Base-by-base conservation (phyloP, 768 basidiomycete species). In the Melanogaster broomeanus region DNA sequence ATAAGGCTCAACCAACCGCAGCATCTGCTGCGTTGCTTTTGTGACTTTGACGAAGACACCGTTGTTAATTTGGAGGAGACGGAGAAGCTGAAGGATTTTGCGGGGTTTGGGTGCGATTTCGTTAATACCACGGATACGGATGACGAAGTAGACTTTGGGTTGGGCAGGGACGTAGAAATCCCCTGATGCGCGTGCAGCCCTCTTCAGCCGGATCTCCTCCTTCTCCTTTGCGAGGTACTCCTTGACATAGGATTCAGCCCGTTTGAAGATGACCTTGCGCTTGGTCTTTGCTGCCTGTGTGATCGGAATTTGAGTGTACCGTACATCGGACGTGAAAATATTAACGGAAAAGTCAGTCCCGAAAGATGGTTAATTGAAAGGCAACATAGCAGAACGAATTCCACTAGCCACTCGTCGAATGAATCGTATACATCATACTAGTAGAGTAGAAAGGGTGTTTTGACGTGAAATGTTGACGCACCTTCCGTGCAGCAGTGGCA, bases 81-180 rank as follows among this genome's bases (percentile, higher is more conserved):
- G 94, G 70, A 99, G 90, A 58, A 99, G 87, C 71, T 99, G 97
- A 64, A 99, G 76, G 70, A 99, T 98, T 82, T 99, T 99, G 70
- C 94, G 89, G 66, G 97, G 97, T 77, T 99, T 99, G 53, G 97
- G 97, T 49, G 97, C 93, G 68, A 99, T 97, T 72, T 98, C 93
- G 74, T 98, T 98, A 81, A 99, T 94, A 96, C 97, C 96, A 71
- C 93, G 88, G 69, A 98, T 93, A 76, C 97, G 88, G 66, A 99
- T 76, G 61, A 99, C 96, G 61, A 99, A 98, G 83, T 90, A 95
- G 41, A 99, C 87, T 77, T 98, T 99, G 59, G 96, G 80, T 73
- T 99, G 88, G 57, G 93, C 94, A 48, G 93, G 87, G 55, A 99
- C 97, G 71, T 98, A 98, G 78, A 94, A 98, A 75, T 98, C 93